Base-by-base conservation (phyloP, 2,329 filamentous ascomycete genomes). In the Claviceps humidiphila region DNA sequence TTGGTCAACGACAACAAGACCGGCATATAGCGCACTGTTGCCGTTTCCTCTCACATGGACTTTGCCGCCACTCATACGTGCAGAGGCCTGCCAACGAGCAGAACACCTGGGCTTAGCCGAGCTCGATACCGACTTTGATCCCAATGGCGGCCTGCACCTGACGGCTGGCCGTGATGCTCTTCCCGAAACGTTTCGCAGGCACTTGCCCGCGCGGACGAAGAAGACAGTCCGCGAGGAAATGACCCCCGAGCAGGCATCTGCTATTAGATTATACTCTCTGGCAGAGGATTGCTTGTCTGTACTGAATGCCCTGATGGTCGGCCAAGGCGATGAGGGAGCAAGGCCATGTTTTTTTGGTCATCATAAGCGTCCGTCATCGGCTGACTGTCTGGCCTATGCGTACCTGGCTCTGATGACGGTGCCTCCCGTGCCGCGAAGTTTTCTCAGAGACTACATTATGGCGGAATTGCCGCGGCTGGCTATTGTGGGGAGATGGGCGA, bases 41-140 rank as follows among this genome's bases (percentile, higher is more conserved):
- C 80, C 85, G 42, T 95, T 93, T 74, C 89, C 93, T 17, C 76
- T 89, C 56, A 90, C 90, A 60, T 98, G 93, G 80, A 85, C 86
- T 43, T 74, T 94, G 5, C 90, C 90, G 2, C 82, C 86, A 0
- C 74, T 80, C 52, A 74, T 89, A 51, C 85, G 89, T 49, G 74
- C 81, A 11, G 75, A 80, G 40, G 89, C 90, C 34, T 78, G 85
- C 61, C 68, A 74, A 56, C 77, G 84, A 57, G 90, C 87, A 9
- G 78, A 80, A 52, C 79, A 85, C 59, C 73, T 89, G 2, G 83
- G 83, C 14, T 73, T 91, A 51, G 82, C 81, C 9, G 77, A 80
- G 39, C 70, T 89, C 41, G 85, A 87, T 60, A 74, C 81, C 38
- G 80, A 85, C 61, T 69, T 70, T 53, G 68, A 70, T 48, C 66